phyloP scores from a whole-genome alignment of 2,329 filamentous ascomycete genomes.

The Epichloe aotearoae region DNA sequence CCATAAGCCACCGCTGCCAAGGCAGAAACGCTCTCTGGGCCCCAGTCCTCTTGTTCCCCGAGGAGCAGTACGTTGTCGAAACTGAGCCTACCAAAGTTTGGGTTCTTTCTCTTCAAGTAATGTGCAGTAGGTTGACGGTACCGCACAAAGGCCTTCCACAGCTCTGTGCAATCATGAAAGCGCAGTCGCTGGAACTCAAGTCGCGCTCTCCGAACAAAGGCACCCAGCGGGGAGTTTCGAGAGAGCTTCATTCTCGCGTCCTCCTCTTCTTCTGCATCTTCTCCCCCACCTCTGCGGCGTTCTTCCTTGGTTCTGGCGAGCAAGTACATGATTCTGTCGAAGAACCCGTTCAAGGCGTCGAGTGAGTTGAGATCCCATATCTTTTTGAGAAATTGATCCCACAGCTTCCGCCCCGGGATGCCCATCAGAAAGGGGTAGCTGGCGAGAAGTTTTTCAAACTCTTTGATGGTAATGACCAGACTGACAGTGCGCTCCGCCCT shows the following conservation, averaged over 20 bases:
- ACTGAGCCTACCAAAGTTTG: slow-evolving; percentile 41
- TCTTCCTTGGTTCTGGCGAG: slow-evolving; percentile 52
- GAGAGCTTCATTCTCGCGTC: slow-evolving; percentile 47
- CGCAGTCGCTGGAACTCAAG: slow-evolving; percentile 70
- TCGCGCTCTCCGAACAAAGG: slow-evolving; percentile 62
- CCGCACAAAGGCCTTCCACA: slow-evolving; percentile 73
- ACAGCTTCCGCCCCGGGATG: slow-evolving; percentile 67
- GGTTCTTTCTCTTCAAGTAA: slow-evolving; percentile 50
- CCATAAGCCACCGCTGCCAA: slow-evolving; percentile 38
- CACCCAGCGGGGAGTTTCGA: slow-evolving; percentile 65
- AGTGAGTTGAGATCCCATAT: slow-evolving; percentile 78
- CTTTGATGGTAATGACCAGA: slow-evolving; percentile 40
- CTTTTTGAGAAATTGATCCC: slow-evolving; percentile 73
- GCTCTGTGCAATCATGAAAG: slow-evolving; percentile 62
- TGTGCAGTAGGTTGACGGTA: slow-evolving; percentile 66
- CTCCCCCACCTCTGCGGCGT: slow-evolving; percentile 35
- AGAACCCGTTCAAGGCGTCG: slow-evolving; percentile 67
- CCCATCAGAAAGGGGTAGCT: slow-evolving; percentile 38
- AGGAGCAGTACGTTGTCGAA: slow-evolving; percentile 43
- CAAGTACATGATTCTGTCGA: slow-evolving; percentile 44
- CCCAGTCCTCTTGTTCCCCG: slow-evolving; percentile 38
- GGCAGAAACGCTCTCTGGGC: slow-evolving; percentile 27
- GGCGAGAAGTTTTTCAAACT: slow-evolving; percentile 46
- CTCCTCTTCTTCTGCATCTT: slow-evolving; percentile 23
- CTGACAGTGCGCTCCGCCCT: slow-evolving; percentile 36